Evolutionary conservation across 2,329 filamentous ascomycete species (phyloP).

Genomic region (Penicillium expansum): DNA sequence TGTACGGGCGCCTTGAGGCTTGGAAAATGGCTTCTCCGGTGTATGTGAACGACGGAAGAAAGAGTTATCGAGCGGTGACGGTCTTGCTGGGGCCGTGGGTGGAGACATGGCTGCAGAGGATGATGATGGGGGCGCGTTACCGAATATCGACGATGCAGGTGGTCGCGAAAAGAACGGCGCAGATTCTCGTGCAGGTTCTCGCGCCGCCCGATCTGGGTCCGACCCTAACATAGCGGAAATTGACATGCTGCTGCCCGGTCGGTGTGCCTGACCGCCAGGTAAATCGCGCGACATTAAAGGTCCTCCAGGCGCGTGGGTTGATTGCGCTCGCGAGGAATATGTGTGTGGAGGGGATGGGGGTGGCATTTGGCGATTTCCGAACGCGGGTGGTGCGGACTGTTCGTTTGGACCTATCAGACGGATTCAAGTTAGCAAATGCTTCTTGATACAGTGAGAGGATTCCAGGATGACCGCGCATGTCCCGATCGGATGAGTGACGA

Average conservation of each 20-base stretch:
- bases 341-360: conserved; percentile 52
- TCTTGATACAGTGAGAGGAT: not conserved
- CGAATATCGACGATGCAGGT: conserved; percentile 36
- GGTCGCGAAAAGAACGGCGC: conserved; percentile 50
- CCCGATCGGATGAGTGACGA: conserved; percentile 1
- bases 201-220: conserved; percentile 47
- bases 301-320: conserved; percentile 41
- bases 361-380: conserved; percentile 48
- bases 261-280: conserved; percentile 51
- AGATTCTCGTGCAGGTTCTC: conserved; percentile 44
- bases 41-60: conserved; percentile 68
- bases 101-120: conserved; percentile 43
- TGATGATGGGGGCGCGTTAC: conserved; percentile 33
- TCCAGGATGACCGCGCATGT: conserved; percentile 1
- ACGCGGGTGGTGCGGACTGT: conserved; percentile 33
- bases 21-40: conserved; percentile 65
- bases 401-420: conserved; percentile 28
- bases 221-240: conserved; percentile 69
- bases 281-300: conserved; percentile 54
- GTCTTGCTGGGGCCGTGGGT: conserved; percentile 41
- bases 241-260: conserved; percentile 66
- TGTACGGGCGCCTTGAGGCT: conserved; percentile 31
- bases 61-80: conserved; percentile 57
- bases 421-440: conserved; percentile 3
- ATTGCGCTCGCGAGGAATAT: conserved; percentile 42